These are phyloP conservation scores for Mortierella sp. DNA, from an alignment of 371 early-diverging fungal genomes.

Conservation along the genomic window DNA sequence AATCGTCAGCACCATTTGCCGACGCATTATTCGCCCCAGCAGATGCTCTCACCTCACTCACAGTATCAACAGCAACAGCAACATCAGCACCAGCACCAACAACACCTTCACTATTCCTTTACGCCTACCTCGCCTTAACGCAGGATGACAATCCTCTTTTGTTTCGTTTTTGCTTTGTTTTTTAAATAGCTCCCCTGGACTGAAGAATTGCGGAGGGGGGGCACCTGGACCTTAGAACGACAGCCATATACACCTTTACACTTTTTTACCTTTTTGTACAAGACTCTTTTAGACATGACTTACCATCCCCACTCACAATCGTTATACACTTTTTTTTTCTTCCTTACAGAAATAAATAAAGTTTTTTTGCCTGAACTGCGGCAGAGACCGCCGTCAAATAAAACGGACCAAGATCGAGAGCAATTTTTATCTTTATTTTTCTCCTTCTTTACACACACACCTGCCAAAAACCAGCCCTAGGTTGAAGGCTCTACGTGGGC, in stretches of 20 bases:
- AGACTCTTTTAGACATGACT: slow-evolving; percentile 10
- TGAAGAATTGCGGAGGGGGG: neutral
- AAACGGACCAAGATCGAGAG: no score
- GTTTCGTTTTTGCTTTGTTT: neutral
- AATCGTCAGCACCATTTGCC: slow-evolving; percentile 1
- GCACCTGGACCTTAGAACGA: neutral
- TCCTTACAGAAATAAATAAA: neutral
- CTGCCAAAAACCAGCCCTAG: no score
- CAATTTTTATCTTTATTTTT: no score
- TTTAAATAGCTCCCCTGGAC: neutral
- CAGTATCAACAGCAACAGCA: slow-evolving; percentile 24
- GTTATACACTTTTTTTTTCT: neutral
- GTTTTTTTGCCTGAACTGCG: neutral
- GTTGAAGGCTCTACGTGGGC: no score
- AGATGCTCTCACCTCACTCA: slow-evolving; percentile 9
- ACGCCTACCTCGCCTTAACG: neutral
- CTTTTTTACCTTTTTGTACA: slow-evolving; percentile 9
- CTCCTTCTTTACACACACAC: neutral
- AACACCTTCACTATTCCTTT: slow-evolving; percentile 7
- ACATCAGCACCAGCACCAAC: slow-evolving; percentile 20
- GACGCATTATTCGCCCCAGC: slow-evolving; percentile 3
- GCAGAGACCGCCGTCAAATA: no score
- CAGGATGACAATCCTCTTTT: neutral
- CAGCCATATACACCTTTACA: slow-evolving; percentile 2
- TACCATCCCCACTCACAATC: neutral